phyloP scores from a whole-genome alignment of 441 rosid genomes.

The Syzygium malaccense region DNA sequence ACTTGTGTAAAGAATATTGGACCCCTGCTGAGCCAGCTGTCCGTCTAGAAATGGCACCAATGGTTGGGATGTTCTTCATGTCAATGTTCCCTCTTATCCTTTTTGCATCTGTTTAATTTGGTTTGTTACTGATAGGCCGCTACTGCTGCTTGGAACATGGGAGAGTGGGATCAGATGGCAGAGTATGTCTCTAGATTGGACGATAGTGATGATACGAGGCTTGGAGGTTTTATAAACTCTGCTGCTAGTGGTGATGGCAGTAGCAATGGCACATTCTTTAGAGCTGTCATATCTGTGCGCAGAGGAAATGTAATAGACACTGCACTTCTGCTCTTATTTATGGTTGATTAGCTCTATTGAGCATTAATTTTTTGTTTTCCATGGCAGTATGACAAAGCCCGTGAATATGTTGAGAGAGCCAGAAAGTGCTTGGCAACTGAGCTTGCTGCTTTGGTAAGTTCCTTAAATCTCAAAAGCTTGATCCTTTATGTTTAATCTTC shows the following conservation, averaged over 20 bases:
- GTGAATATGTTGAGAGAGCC: conserved; percentile 93
- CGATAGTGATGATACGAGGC: conserved; percentile 96
- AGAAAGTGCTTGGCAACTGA: conserved; percentile 98
- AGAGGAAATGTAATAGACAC: conserved; percentile 56
- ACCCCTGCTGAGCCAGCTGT: conserved; percentile 98
- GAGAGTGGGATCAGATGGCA: conserved; percentile 99
- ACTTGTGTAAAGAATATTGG: conserved; percentile 97
- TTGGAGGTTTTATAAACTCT: conserved; percentile 80
- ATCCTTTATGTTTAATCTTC: background rate
- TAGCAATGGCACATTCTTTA: conserved; percentile 94
- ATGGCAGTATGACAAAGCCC: conserved; percentile 86
- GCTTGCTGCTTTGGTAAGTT: conserved; percentile 97
- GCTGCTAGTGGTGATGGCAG: conserved; percentile 93
- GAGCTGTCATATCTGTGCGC: conserved; percentile 91
- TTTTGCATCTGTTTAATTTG: background rate
- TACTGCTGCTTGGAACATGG: conserved; percentile 99
- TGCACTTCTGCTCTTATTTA: background rate
- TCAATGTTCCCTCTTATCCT: background rate
- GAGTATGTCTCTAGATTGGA: conserved; percentile 96
- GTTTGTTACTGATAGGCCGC: conserved; percentile 59
- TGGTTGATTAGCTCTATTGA: background rate
- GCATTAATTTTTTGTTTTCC: background rate
- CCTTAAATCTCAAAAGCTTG: background rate
- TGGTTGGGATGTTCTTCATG: conserved; percentile 49
- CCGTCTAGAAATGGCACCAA: conserved; percentile 99